A percentile compares a stretch with the other conserved stretches of the same genome.
These are phyloP conservation scores for Drechmeria coniospora DNA, from an alignment of 2,329 filamentous ascomycete species.

Conservation along the genomic window DNA sequence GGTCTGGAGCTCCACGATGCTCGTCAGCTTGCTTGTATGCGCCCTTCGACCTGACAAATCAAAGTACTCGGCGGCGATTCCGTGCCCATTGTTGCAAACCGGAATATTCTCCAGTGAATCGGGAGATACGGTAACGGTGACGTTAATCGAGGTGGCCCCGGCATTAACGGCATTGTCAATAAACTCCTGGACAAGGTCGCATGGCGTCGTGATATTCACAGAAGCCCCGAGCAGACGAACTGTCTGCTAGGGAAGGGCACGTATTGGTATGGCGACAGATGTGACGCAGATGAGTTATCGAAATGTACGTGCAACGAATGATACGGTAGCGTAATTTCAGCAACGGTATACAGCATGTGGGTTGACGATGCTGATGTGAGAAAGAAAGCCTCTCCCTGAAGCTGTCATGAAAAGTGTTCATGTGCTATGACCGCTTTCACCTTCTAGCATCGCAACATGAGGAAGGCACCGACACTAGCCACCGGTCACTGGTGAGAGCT, in stretches of 20 bases:
- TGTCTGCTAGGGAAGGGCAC: slow-evolving; percentile 29
- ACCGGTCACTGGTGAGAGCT: no score
- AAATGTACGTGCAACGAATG: not conserved
- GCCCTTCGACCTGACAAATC: slow-evolving; percentile 46
- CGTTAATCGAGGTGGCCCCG: slow-evolving; percentile 47
- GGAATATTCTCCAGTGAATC: slow-evolving; percentile 56
- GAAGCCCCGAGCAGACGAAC: slow-evolving; percentile 44
- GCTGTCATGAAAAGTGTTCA: no score
- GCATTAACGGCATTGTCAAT: slow-evolving; percentile 67
- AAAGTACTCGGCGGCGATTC: slow-evolving; percentile 49
- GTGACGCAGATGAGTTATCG: not conserved
- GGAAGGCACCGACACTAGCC: no score
- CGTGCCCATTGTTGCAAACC: slow-evolving; percentile 59
- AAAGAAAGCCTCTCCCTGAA: no score
- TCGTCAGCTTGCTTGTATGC: slow-evolving; percentile 57
- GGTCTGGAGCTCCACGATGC: slow-evolving; percentile 43
- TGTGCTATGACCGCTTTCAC: no score
- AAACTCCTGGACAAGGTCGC: slow-evolving; percentile 57
- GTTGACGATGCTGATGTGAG: no score
- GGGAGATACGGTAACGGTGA: slow-evolving; percentile 44
- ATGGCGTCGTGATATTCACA: slow-evolving; percentile 42
- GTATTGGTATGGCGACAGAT: slow-evolving; percentile 29
- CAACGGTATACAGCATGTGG: no score
- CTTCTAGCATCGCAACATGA: no score
- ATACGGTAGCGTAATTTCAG: no score